Conservation (phyloP, 2,329 filamentous ascomycete species). For the Penicillium sp. region DNA sequence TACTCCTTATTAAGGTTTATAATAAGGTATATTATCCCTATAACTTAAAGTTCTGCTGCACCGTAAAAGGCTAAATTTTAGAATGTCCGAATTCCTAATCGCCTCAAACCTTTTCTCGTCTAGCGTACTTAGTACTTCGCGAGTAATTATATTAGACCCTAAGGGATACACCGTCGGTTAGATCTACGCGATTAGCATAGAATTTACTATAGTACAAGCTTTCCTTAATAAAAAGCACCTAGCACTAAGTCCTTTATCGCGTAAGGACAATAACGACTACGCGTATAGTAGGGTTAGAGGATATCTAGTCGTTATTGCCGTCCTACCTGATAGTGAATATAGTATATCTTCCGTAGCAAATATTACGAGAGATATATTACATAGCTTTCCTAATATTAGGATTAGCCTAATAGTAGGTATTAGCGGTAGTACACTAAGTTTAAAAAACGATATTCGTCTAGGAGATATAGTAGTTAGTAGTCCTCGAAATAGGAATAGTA, state of each 20-base stretch:
- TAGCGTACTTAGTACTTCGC: too few relatives aligned
- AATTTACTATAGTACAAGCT: slow-evolving; percentile 43
- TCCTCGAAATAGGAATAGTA: slow-evolving; percentile 15
- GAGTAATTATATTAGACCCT: too few relatives aligned
- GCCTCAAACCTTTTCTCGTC: too few relatives aligned
- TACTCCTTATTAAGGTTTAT: too few relatives aligned
- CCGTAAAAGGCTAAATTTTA: too few relatives aligned
- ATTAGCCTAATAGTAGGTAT: slow-evolving; percentile 51
- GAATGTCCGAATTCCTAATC: too few relatives aligned
- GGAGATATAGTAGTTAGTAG: slow-evolving; percentile 37
- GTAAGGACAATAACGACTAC: slow-evolving; percentile 36
- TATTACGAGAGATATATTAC: slow-evolving; percentile 19
- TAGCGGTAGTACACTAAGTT: slow-evolving; percentile 37
- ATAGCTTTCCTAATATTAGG: slow-evolving; percentile 25
- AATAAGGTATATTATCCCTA: too few relatives aligned
- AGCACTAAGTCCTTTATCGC: slow-evolving; percentile 16
- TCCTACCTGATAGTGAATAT: slow-evolving; percentile 3
- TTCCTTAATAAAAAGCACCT: slow-evolving; percentile 48
- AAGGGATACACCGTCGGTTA: too few relatives aligned
- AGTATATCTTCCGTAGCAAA: slow-evolving; percentile 32
- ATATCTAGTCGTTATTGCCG: slow-evolving; percentile 36
- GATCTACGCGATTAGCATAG: slow-evolving; percentile 48
- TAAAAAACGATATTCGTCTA: slow-evolving; percentile 32
- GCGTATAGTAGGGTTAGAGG: slow-evolving; percentile 32
- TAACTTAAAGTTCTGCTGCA: too few relatives aligned